Percentiles rank a stretch among this genome's conserved stretches.
phyloP scores from a whole-genome alignment of 2,329 filamentous ascomycete species.

The Alternaria arborescens region DNA sequence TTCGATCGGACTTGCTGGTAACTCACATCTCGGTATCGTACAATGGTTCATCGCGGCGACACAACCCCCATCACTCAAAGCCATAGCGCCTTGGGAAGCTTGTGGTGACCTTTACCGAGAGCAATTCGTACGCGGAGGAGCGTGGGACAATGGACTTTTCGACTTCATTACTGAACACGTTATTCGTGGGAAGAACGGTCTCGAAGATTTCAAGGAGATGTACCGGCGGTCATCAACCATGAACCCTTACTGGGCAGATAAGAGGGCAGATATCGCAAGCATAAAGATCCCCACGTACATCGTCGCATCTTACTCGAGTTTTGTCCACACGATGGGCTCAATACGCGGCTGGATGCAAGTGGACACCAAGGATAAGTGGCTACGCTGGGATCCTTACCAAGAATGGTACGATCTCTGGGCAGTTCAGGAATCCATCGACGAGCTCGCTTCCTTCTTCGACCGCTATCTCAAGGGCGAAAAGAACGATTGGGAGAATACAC shows the following conservation, averaged over 20 bases:
- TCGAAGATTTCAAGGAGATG: slow-evolving; percentile 21
- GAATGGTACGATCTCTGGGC: slow-evolving; percentile 32
- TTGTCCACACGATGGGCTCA: slow-evolving; percentile 26
- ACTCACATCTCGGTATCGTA: slow-evolving; percentile 53
- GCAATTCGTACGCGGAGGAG: slow-evolving; percentile 23
- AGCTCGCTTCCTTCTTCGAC: slow-evolving; percentile 55
- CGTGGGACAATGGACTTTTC: slow-evolving; percentile 11
- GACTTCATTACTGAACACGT: slow-evolving; percentile 18
- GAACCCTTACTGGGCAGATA: slow-evolving; percentile 26
- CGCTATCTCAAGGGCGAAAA: slow-evolving; percentile 54
- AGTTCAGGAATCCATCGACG: slow-evolving; percentile 17
- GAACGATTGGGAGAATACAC: slow-evolving; percentile 60
- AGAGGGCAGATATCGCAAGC: slow-evolving; percentile 17
- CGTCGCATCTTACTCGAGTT: slow-evolving; percentile 23
- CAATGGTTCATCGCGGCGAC: slow-evolving; percentile 56
- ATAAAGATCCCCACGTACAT: slow-evolving; percentile 27
- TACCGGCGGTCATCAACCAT: slow-evolving; percentile 19
- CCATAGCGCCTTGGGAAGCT: slow-evolving; percentile 60
- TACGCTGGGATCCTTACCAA: slow-evolving; percentile 23
- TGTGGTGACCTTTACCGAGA: slow-evolving; percentile 38
- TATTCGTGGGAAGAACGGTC: slow-evolving; percentile 34
- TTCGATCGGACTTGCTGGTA: slow-evolving; percentile 48
- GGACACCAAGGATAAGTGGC: slow-evolving; percentile 24
- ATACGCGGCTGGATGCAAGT: slow-evolving; percentile 23
- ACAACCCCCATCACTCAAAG: slow-evolving; percentile 53